Conservation (phyloP, 2,329 filamentous ascomycete genomes). For the Clathrospora elynae region DNA sequence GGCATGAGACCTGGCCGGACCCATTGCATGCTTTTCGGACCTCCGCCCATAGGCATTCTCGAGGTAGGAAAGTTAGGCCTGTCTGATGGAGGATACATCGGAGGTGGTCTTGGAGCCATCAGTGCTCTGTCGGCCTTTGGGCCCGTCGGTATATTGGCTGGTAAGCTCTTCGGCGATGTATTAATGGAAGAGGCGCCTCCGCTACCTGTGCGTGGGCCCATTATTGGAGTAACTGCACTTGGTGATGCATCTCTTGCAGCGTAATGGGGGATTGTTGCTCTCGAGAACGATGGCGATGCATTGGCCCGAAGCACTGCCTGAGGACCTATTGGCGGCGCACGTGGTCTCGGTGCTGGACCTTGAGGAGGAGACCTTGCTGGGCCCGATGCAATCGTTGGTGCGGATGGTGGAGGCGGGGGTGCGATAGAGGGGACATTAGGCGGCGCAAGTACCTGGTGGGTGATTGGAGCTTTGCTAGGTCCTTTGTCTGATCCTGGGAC, state of each 20-base stretch:
- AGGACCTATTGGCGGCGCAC: slow-evolving; percentile 42
- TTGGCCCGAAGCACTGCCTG: slow-evolving; percentile 41
- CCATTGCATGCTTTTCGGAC: slow-evolving; percentile 51
- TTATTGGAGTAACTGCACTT: slow-evolving; percentile 27
- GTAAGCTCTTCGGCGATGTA: slow-evolving; percentile 45
- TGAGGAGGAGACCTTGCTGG: slow-evolving; percentile 38
- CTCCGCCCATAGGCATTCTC: slow-evolving; percentile 41
- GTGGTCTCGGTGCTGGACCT: slow-evolving; percentile 35
- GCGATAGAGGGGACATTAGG: slow-evolving; percentile 8
- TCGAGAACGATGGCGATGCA: slow-evolving; percentile 41
- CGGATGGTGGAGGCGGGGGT: slow-evolving; percentile 9
- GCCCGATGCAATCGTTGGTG: slow-evolving; percentile 12
- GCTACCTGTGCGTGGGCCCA: slow-evolving; percentile 32
- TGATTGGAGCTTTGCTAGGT: slow-evolving; percentile 20
- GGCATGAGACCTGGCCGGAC: slow-evolving; percentile 49
- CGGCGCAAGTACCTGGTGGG: slow-evolving; percentile 14
- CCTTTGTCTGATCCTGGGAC: slow-evolving; percentile 15
- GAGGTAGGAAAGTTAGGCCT: slow-evolving; percentile 34
- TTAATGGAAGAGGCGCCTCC: slow-evolving; percentile 30
- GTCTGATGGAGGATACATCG: slow-evolving; percentile 39
- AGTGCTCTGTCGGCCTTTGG: slow-evolving; percentile 46
- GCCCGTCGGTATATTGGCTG: slow-evolving; percentile 48
- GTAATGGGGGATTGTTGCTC: slow-evolving; percentile 34
- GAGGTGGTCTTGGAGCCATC: slow-evolving; percentile 38
- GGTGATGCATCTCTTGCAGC: slow-evolving; percentile 37